A percentile compares a stretch with the other conserved stretches of the same genome.
phyloP scores from a whole-genome alignment of 331 rosid species.

The Acacia concinna region DNA sequence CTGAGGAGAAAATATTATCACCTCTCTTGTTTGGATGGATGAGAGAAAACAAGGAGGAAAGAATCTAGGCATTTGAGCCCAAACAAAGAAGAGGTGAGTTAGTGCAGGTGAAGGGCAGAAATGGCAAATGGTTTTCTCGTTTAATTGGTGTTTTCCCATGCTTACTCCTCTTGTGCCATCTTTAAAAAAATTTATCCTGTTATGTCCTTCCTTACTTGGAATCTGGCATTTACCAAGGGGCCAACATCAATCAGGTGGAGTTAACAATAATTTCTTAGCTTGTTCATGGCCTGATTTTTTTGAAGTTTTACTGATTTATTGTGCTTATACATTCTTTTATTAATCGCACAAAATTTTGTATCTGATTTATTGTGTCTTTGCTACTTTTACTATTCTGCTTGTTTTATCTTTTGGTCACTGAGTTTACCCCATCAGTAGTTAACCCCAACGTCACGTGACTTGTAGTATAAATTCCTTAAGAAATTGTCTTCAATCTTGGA shows the following conservation, averaged over 20 bases:
- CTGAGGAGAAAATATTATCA: no score
- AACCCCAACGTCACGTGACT: constrained; percentile 16
- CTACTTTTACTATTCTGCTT: background rate
- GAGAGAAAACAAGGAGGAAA: no score
- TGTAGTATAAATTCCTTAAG: constrained; percentile 12
- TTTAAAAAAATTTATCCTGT: background rate
- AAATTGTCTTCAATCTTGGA: constrained; percentile 19
- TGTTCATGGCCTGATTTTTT: constrained; percentile 14
- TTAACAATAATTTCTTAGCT: background rate
- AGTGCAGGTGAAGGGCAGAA: no score
- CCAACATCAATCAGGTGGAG: constrained; percentile 17
- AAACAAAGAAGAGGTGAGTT: no score
- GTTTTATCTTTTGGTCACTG: background rate
- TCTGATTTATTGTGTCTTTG: background rate
- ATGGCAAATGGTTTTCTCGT: no score
- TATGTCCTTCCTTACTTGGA: background rate
- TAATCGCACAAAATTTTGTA: no score
- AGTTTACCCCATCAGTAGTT: background rate
- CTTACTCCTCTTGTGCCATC: constrained; percentile 4
- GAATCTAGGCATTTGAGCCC: no score
- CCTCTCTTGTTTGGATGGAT: no score
- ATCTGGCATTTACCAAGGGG: background rate
- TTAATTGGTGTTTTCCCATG: background rate
- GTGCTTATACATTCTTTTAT: background rate
- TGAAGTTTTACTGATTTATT: background rate